Percentiles rank a stretch among this genome's conserved stretches.
Conservation (phyloP, 768 basidiomycete species). For the Peribolospora kevripleyi region DNA sequence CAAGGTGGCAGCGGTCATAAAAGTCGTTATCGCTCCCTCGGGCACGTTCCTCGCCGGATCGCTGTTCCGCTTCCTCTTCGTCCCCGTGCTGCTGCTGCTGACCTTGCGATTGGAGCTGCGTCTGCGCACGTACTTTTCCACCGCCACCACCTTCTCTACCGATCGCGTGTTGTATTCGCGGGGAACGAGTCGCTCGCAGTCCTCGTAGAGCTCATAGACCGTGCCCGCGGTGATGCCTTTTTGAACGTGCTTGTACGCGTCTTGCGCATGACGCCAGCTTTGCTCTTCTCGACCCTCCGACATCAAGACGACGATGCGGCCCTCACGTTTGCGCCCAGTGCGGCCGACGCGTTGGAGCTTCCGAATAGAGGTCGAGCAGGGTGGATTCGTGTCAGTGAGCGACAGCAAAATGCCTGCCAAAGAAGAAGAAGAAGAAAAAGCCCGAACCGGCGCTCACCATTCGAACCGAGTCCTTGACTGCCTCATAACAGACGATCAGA, state of each 20-base stretch:
- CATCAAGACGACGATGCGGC: slow-evolving; percentile 71
- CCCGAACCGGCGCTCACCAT: slow-evolving; percentile 33
- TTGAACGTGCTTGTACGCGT: slow-evolving; percentile 68
- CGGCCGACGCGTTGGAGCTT: slow-evolving; percentile 89
- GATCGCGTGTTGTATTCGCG: slow-evolving; percentile 48
- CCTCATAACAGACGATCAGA: slow-evolving; percentile 84
- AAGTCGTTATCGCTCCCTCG: too few relatives aligned
- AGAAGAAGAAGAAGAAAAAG: background rate
- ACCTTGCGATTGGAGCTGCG: slow-evolving; percentile 12
- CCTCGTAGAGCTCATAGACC: slow-evolving; percentile 72
- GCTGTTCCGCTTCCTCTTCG: too few relatives aligned
- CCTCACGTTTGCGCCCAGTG: slow-evolving; percentile 76
- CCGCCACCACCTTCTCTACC: slow-evolving; percentile 59
- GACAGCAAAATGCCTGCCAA: background rate
- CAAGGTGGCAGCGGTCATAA: too few relatives aligned
- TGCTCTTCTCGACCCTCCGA: slow-evolving; percentile 72
- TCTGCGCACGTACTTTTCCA: slow-evolving; percentile 39
- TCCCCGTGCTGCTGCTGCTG: too few relatives aligned
- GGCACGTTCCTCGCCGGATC: too few relatives aligned
- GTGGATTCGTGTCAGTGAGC: background rate
- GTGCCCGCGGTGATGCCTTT: slow-evolving; percentile 62
- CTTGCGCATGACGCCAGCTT: slow-evolving; percentile 39
- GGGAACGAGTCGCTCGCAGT: slow-evolving; percentile 67
- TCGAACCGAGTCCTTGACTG: slow-evolving; percentile 83
- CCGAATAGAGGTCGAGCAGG: slow-evolving; percentile 1